These are phyloP conservation scores for Fusarium cyanostomum DNA, from an alignment of 2,329 filamentous ascomycete species.

Conservation along the genomic window DNA sequence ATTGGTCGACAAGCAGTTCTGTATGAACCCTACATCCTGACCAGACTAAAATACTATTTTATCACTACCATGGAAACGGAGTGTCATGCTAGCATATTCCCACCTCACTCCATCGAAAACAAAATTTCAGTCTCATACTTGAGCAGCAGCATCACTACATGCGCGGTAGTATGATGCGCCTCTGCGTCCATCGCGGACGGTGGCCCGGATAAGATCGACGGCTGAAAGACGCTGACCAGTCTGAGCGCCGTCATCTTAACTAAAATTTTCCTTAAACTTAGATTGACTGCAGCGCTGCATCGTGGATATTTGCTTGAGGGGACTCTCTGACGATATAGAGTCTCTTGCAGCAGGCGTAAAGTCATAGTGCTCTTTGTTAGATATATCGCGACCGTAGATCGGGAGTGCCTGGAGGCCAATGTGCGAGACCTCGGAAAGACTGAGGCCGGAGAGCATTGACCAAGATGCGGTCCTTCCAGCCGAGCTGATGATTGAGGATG, in stretches of 20 bases:
- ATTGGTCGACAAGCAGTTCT: too few relatives aligned
- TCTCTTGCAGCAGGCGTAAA: background rate
- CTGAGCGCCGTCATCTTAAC: background rate
- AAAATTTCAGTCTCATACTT: background rate
- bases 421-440: slow-evolving; percentile 16
- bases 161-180: background rate
- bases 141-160: background rate
- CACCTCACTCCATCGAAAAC: background rate
- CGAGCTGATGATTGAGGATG: slow-evolving; percentile 5
- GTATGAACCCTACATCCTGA: too few relatives aligned
- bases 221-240: background rate
- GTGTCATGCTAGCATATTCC: too few relatives aligned
- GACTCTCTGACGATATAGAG: too few relatives aligned
- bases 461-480: slow-evolving; percentile 19
- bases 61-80: too few relatives aligned
- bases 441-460: slow-evolving; percentile 18
- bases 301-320: background rate
- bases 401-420: slow-evolving; percentile 17
- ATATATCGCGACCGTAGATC: slow-evolving; percentile 7
- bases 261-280: too few relatives aligned
- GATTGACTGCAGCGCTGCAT: too few relatives aligned
- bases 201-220: background rate
- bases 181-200: background rate
- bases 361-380: slow-evolving; percentile 10
- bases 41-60: too few relatives aligned